Percentiles rank a stretch among this genome's conserved stretches.
Evolutionary conservation across 257 asterid genomes (phyloP).

Genomic region (Salvia miltiorrhiza): DNA sequence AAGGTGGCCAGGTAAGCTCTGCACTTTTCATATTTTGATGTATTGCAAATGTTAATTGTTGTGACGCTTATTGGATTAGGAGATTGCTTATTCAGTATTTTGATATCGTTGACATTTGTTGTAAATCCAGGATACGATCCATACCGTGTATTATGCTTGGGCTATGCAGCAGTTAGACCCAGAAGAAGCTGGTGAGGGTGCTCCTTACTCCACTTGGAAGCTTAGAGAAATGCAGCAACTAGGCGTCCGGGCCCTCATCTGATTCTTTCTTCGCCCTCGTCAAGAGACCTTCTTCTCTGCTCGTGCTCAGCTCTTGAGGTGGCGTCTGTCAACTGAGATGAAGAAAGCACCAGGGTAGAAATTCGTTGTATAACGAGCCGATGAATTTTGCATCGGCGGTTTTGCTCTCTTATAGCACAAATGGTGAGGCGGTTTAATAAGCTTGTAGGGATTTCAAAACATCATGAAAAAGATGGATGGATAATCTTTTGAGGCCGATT

Average conservation of each 20-base stretch:
- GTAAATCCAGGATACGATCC: constrained; percentile 75
- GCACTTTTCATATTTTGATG: neutral
- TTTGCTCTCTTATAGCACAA: constrained; percentile 7
- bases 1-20: constrained; percentile 80
- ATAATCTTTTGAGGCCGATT: neutral
- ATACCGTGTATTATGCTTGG: constrained; percentile 89
- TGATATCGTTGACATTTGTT: neutral
- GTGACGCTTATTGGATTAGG: neutral
- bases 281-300: constrained; percentile 9
- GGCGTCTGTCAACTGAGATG: neutral
- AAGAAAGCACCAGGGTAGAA: neutral
- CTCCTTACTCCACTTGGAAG: constrained; percentile 75
- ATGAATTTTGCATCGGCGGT: neutral
- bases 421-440: constrained; percentile 9
- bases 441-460: neutral
- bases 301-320: constrained; percentile 16
- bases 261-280: constrained; percentile 5
- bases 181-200: constrained; percentile 74
- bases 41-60: too few species aligned
- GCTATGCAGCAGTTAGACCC: constrained; percentile 90
- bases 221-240: constrained; percentile 91
- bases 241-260: constrained; percentile 85
- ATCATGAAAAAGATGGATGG: neutral
- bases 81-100: neutral
- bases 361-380: neutral